Evolutionary conservation across 768 basidiomycete species (phyloP), one percentile per base, ranked within the genome.

Genomic region (Trametes punicea): DNA sequence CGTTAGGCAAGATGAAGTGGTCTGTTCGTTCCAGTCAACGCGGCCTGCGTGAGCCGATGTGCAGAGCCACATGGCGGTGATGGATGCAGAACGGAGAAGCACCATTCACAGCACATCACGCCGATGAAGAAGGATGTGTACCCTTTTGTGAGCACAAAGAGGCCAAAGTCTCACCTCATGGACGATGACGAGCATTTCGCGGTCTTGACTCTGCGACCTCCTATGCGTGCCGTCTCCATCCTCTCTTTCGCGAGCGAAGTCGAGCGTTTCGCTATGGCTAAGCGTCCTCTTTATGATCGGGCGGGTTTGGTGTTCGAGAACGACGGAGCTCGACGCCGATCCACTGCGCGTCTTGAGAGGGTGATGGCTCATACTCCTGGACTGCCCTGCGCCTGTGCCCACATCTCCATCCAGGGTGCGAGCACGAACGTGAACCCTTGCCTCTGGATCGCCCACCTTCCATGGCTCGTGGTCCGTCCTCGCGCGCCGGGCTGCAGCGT

Each of bases 161-260:
- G n/a, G n/a, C n/a, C n/a, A n/a, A n/a, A n/a, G n/a, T n/a, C 58
- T 55, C 44, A 84, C 85, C 69, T 83, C 70, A 67, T 87, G 85
- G 3, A 84, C 76, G 25, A 85, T 69, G 25, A 86, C 85, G 23
- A 80, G 74, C 64, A 69, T 78, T 67, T 83, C 78, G 42, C 75
- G 73, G 10, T 51, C 56, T 25, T 18, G 36, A 3, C 41, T 40
- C 2, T 10, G 13, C 26, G 50, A 40, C 34, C 39, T 21, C 16
- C 21, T 20, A 16, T 31, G 21, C 4, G 26, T 27, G 30, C 47
- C 44, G 33, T 49, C 46, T 30, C 10, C 49, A 16, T 26, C 54
- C 3, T 13, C 50, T 18, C 13, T 39, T 23, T 23, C 41, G 33
- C 46, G n/a, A 11, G 16, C 21, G 6, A 16, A 44, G 8, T 38